Base-by-base conservation (phyloP, 2,329 filamentous ascomycete genomes). In the Myriosclerotinia scirpicola region DNA sequence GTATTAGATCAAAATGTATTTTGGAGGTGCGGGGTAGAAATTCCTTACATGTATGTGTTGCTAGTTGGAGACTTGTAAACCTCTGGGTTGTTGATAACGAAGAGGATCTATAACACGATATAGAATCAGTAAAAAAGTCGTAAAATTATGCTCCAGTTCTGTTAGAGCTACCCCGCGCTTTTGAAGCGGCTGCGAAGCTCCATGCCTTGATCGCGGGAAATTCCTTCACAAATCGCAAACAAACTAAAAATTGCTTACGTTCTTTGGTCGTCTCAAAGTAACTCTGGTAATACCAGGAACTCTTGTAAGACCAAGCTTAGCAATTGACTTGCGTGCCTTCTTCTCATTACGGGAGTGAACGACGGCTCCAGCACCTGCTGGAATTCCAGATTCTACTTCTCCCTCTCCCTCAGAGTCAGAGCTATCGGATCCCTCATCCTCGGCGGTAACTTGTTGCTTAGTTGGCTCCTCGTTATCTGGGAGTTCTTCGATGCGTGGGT, bases 291-390 rank as follows among this genome's bases (percentile, higher is more conserved):
- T 99, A 79, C 95, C 96, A 78, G 91, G 90, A 75, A 99, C 90
- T 78, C 94, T 93, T 86, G 92, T 95, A 79, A 99, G 85, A 80
- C 96, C 93, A 79, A 98, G 89, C 89, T 99, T 99, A 81, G 93
- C 91, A 80, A 99, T 96, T 78, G 93, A 93, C 88, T 99, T 99
- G 84, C 95, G 90, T 77, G 95, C 96, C 90, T 99, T 99, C 91
- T 99, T 99, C 90, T 99, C 95, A 85, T 98, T 98, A 82, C 95
- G 93, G 79, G 92, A 97, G 87, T 98, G 94, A 78, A 99, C 90
- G 76, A 95, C 88, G 78, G 94, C 90, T 72, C 90, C 90, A 73
- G 90, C 88, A 78, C 94, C 95, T 74, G 91, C 90, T 79, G 94
- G 92, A 73, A 86, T 79, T 74, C 79, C 80, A 71, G 80, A 78